Percentiles rank a stretch among this genome's conserved stretches.
These are phyloP conservation scores for Trichoderma citrinoviride DNA, from an alignment of 2,329 filamentous ascomycete genomes.

Conservation along the genomic window DNA sequence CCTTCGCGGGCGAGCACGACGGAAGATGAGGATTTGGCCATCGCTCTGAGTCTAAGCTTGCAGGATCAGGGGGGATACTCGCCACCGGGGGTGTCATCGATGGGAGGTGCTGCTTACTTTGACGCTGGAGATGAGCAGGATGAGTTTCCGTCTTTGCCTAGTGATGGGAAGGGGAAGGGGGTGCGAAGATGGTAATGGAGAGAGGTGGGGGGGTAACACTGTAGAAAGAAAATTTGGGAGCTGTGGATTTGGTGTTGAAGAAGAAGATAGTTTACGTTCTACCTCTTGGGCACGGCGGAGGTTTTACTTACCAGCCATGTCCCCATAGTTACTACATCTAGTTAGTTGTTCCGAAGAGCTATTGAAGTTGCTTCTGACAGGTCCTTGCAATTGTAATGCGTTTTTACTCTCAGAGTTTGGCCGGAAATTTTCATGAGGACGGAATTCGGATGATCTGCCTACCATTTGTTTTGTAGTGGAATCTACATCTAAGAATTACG, in stretches of 20 bases:
- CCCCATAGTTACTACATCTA: no score
- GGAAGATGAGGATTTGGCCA: constrained; percentile 56
- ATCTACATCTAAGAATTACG: neutral
- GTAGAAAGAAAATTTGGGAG: neutral
- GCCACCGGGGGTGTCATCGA: neutral
- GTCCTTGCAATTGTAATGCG: no score
- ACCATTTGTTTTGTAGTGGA: neutral
- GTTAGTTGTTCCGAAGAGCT: no score
- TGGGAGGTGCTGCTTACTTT: neutral
- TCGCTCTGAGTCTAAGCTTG: constrained; percentile 60
- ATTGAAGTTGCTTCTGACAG: no score
- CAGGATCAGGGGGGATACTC: constrained; percentile 45
- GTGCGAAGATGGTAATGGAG: constrained; percentile 30
- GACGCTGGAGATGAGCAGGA: constrained; percentile 29
- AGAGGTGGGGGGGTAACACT: no score
- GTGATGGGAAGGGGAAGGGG: constrained; percentile 46
- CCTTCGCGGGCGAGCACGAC: constrained; percentile 27
- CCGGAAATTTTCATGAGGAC: neutral
- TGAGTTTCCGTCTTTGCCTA: constrained; percentile 43
- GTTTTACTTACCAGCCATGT: no score
- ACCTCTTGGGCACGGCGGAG: neutral
- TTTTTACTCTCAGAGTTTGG: no score
- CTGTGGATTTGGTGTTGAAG: neutral
- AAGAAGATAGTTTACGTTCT: neutral
- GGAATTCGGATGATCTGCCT: no score